Evolutionary conservation across 139 green algal species (phyloP).

Genomic region (Chlamydomonas eustigma): DNA sequence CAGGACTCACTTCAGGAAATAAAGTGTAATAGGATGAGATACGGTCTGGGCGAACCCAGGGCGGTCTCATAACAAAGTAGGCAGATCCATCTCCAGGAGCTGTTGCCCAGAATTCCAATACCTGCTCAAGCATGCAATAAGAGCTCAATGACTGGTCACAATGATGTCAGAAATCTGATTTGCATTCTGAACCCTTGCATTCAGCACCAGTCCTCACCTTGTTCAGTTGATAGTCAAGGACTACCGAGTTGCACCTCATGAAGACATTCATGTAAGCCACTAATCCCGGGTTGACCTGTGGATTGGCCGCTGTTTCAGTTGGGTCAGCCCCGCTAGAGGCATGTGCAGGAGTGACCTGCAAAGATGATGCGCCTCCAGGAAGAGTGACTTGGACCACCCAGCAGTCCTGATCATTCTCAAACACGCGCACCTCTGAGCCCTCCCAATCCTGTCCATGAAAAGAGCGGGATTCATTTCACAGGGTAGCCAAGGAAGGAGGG

Average conservation of each 20-base stretch:
- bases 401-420: constrained; percentile 52
- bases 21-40: constrained; percentile 38
- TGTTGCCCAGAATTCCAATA: constrained; percentile 40
- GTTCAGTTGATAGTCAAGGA: constrained; percentile 33
- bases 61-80: constrained; percentile 44
- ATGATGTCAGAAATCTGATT: too few species aligned
- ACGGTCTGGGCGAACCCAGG: constrained; percentile 34
- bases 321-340: too few species aligned
- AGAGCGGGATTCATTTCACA: too few species aligned
- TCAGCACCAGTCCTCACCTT: constrained; percentile 35
- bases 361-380: not conserved
- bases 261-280: constrained; percentile 59
- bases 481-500: too few species aligned
- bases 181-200: not conserved
- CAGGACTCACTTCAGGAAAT: constrained; percentile 41
- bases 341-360: not conserved
- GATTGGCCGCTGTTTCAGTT: too few species aligned
- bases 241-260: constrained; percentile 40
- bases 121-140: too few species aligned
- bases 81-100: constrained; percentile 39
- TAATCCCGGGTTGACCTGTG: constrained; percentile 24
- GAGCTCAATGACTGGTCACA: too few species aligned
- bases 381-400: constrained; percentile 41
- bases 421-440: constrained; percentile 37
- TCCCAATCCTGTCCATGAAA: constrained; percentile 20